These are phyloP conservation scores for Mariannaea sp. DNA, from an alignment of 2,329 filamentous ascomycete species.

Conservation along the genomic window DNA sequence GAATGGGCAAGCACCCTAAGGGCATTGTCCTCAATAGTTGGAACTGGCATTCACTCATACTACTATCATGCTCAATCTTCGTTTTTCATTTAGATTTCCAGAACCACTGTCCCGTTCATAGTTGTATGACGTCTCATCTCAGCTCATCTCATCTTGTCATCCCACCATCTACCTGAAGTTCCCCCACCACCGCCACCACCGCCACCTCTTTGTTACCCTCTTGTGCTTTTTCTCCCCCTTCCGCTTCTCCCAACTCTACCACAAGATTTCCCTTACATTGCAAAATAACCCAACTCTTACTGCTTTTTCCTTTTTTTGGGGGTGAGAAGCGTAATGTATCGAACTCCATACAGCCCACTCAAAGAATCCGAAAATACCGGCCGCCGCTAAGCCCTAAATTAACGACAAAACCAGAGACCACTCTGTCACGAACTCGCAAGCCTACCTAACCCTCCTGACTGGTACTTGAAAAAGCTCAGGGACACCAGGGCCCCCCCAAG, in stretches of 20 bases:
- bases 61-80: too few relatives aligned
- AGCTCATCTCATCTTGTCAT: slow-evolving; percentile 22
- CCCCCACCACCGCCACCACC: not conserved
- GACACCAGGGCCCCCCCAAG: too few relatives aligned
- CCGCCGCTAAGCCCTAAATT: not conserved
- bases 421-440: not conserved
- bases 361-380: not conserved
- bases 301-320: too few relatives aligned
- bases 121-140: too few relatives aligned
- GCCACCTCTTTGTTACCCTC: not conserved
- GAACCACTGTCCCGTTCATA: too few relatives aligned
- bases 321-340: too few relatives aligned
- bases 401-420: not conserved
- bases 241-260: not conserved
- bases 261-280: too few relatives aligned
- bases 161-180: not conserved
- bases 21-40: too few relatives aligned
- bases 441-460: too few relatives aligned
- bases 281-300: too few relatives aligned
- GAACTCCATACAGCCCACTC: not conserved
- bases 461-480: not conserved
- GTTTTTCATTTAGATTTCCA: too few relatives aligned
- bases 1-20: not conserved
- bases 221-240: not conserved
- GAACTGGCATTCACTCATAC: too few relatives aligned